A percentile compares a stretch with the other conserved stretches of the same genome.
phyloP scores from a whole-genome alignment of 164 flowering plant species.

The Magnolia sinica region DNA sequence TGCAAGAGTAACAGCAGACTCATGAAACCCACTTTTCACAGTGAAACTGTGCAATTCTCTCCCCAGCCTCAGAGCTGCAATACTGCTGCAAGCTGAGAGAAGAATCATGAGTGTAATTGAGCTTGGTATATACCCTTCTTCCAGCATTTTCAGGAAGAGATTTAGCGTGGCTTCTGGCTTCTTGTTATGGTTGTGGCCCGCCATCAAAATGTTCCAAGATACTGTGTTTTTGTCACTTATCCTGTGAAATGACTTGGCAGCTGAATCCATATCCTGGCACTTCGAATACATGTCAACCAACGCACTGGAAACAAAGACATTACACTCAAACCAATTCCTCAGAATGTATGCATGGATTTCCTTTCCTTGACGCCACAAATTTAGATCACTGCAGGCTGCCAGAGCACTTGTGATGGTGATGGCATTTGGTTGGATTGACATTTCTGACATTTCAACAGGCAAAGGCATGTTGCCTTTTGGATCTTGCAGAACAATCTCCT shows the following conservation, averaged over 20 bases:
- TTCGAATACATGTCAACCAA: constrained; percentile 49
- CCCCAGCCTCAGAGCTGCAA: constrained; percentile 30
- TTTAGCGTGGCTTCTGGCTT: constrained; percentile 31
- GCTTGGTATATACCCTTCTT: constrained; percentile 33
- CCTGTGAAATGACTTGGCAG: constrained; percentile 32
- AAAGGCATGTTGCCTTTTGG: constrained; percentile 1
- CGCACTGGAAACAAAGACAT: constrained; percentile 32
- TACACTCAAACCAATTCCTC: constrained; percentile 28
- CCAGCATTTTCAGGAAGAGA: constrained; percentile 27
- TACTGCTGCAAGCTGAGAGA: constrained; percentile 36
- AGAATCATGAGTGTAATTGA: constrained; percentile 34
- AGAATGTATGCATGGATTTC: constrained; percentile 41
- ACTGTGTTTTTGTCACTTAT: constrained; percentile 33
- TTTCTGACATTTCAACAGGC: constrained; percentile 3
- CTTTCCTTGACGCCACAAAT: constrained; percentile 27
- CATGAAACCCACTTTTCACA: constrained; percentile 23
- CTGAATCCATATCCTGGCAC: constrained; percentile 36
- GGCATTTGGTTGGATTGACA: constrained; percentile 27
- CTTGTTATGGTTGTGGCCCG: constrained; percentile 31
- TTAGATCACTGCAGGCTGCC: constrained; percentile 46
- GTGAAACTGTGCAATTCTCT: constrained; percentile 34
- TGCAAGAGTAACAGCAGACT: constrained; percentile 20
- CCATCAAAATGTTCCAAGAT: constrained; percentile 42
- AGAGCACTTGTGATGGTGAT: constrained; percentile 36
- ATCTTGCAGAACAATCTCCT: background rate